Evolutionary conservation across 2,329 filamentous ascomycete species (phyloP), one percentile per base, ranked within the genome.

Genomic region (Colletotrichum liaoningense): DNA sequence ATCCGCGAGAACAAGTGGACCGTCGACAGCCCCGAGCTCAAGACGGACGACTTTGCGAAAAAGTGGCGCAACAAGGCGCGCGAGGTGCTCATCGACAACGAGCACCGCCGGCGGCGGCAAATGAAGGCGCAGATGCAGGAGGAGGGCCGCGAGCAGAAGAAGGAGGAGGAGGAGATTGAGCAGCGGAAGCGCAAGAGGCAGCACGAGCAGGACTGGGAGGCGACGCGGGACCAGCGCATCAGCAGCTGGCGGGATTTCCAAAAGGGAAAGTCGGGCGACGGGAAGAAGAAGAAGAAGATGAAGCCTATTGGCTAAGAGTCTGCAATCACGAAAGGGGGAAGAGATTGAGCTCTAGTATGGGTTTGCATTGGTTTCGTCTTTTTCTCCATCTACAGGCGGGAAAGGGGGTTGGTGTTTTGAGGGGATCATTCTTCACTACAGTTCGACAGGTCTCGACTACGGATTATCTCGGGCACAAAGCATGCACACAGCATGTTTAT

Each of bases 1-100:
- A 97, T 99, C 80, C 93, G 97, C 76, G 95, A 98, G 82, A 93
- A 95, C 84, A 98, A 98, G 82, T 96, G 96, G 88, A 98, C 93
- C 0, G 91, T 94, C 63, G 95, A 99, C 84, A 94, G 92, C 77
- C 92, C 93, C 67, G 97, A 98, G 85, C 89, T 96, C 76, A 93
- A 95, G 83, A 95, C 94, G 42, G 91, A 93, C 16, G 92, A 94
- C 60, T 98, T 98, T 81, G 92, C 92, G 77, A 90, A 89, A 78
- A 92, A 93, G 81, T 99, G 97, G 97, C 91, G 94, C 77, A 92
- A 95, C 81, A 98, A 98, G 90, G 91, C 94, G 14, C 93, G 94
- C 77, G 90, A 93, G 80, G 97, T 99, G 57, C 90, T 99, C 77
- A 91, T 98, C 79, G 97, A 99, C 79, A 96, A 97, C 81, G 97